These are phyloP conservation scores for Triticum urartu DNA, from an alignment of 176 grass and related monocot species.

Conservation along the genomic window DNA sequence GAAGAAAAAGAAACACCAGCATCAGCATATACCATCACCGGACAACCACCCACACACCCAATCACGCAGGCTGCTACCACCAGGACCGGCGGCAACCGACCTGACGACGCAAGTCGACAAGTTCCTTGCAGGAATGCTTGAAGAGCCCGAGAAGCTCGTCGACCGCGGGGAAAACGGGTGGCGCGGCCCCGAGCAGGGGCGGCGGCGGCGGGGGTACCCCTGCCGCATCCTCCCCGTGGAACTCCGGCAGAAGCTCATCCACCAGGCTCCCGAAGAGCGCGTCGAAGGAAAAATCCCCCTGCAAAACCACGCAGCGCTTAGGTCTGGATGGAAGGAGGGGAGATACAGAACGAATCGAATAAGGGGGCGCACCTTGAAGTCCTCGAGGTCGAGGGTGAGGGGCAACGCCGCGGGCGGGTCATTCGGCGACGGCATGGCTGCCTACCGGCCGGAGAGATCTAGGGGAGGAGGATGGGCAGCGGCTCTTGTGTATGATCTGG, in stretches of 20 bases:
- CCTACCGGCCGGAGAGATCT: constrained; percentile 44
- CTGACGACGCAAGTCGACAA: constrained; percentile 88
- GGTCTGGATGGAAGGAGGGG: neutral
- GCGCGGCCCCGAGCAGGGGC: constrained; percentile 43
- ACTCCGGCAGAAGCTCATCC: constrained; percentile 87
- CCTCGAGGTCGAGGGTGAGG: constrained; percentile 87
- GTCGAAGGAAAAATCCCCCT: constrained; percentile 98
- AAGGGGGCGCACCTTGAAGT: constrained; percentile 73
- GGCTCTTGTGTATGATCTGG: constrained; percentile 23
- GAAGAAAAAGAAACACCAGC: neutral
- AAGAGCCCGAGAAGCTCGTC: constrained; percentile 87
- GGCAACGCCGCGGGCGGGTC: constrained; percentile 61
- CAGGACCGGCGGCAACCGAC: constrained; percentile 13
- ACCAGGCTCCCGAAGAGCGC: constrained; percentile 83
- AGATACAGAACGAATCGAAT: neutral
- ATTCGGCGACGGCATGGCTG: constrained; percentile 40
- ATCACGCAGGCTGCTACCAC: neutral
- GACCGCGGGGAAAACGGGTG: constrained; percentile 82
- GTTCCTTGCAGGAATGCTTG: constrained; percentile 99
- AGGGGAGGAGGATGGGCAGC: neutral
- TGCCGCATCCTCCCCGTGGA: constrained; percentile 51
- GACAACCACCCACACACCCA: neutral
- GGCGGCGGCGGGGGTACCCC: constrained; percentile 33
- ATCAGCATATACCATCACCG: neutral
- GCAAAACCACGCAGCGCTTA: neutral